These are phyloP conservation scores for Echites panduratus DNA, from an alignment of 257 asterid species.

Conservation along the genomic window DNA sequence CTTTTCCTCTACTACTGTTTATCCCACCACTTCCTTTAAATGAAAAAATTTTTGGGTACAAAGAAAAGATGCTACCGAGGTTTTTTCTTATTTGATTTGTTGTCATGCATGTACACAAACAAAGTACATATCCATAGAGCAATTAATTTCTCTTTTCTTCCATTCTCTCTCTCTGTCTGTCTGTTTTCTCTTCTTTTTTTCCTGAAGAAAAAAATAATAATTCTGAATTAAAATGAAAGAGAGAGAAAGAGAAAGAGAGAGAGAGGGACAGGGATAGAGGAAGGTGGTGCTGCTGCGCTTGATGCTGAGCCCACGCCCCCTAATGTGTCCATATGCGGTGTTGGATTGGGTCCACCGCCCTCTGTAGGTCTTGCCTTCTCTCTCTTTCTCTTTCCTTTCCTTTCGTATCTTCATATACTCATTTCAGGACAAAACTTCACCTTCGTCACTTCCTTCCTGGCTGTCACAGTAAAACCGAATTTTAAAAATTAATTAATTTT, in stretches of 20 bases:
- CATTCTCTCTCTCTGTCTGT: neutral
- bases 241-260: neutral
- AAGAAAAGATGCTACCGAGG: slow-evolving; percentile 40
- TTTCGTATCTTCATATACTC: slow-evolving; percentile 39
- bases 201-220: neutral
- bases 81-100: slow-evolving; percentile 31
- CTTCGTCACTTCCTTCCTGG: slow-evolving; percentile 43
- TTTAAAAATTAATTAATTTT: no score
- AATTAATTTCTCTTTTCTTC: neutral
- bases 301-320: slow-evolving; percentile 41
- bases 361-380: slow-evolving; percentile 14
- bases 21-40: slow-evolving; percentile 33
- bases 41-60: slow-evolving; percentile 20
- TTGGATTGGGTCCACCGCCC: slow-evolving; percentile 46
- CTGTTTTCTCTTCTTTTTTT: neutral
- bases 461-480: slow-evolving; percentile 33
- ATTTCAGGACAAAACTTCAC: slow-evolving; percentile 37
- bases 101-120: slow-evolving; percentile 38
- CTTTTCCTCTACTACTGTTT: slow-evolving; percentile 7
- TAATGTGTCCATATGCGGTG: slow-evolving; percentile 50
- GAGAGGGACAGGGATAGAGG: neutral
- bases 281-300: slow-evolving; percentile 11
- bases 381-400: slow-evolving; percentile 14
- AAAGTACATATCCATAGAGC: slow-evolving; percentile 27
- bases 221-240: neutral